Evolutionary conservation across 345 rosid genomes (phyloP), one percentile per base, ranked within the genome.

Genomic region (Linum usitatissimum): DNA sequence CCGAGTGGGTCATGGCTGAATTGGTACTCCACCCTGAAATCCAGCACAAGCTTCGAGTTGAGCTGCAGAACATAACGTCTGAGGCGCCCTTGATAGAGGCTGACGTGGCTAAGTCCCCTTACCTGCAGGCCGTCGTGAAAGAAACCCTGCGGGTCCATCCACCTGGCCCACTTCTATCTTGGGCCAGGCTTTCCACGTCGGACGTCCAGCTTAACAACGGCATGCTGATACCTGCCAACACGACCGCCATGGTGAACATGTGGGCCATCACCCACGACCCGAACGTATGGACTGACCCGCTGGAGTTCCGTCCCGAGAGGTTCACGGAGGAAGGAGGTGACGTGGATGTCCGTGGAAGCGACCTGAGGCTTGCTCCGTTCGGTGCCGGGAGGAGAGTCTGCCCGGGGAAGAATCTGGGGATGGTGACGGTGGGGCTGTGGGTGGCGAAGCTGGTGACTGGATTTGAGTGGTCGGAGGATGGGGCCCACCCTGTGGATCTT

Each of bases 231-330:
- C 98, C 98, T 1, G 77, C 82, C 63, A 73, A 79, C 31, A 91
- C 98, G 3, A 88, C 92, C 1, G 98, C 98, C 0, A 88, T 91
- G 96, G 84, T 88, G 63, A 91, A 91, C 86, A 91, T 91, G 98
- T 91, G 98, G 98, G 98, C 98, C 56, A 91, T 91, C 48, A 76
- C 92, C 0, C 96, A 85, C 65, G 96, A 88, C 71, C 77, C 83
- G 0, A 20, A 14, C 5, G 79, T 86, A 31, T 91, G 98, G 98
- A 66, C 63, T 13, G 70, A 86, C 31, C 94, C 98, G 2, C 58
- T 63, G 0, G 68, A 66, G 66, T 91, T 84, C 51, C 64, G 59
- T 10, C 98, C 98, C n/a, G 96, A 85, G 75, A 76, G 98, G 72
- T 86, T 88, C 71, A 0, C 76, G 48, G 76, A 18, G 0, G 70